Percentiles rank a stretch among this genome's conserved stretches.
phyloP scores from a whole-genome alignment of 2,329 filamentous ascomycete species.

The Canariomyces notabilis region DNA sequence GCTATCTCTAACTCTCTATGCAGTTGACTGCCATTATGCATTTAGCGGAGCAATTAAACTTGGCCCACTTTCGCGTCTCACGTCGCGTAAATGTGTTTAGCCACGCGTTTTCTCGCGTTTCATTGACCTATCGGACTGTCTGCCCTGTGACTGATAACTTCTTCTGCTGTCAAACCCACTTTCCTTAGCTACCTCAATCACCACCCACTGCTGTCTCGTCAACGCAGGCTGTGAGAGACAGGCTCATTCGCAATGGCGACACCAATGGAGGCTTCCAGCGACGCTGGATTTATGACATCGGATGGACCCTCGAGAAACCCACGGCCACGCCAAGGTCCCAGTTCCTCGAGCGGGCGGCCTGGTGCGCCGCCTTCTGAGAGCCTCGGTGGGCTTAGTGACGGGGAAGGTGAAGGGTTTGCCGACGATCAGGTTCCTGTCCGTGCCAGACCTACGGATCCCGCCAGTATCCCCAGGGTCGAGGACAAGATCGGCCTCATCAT shows the following conservation, averaged over 20 bases:
- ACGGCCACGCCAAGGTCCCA: slow-evolving; percentile 40
- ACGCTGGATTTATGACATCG: slow-evolving; percentile 53
- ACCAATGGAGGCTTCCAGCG: slow-evolving; percentile 50
- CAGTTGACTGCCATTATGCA: slow-evolving; percentile 1
- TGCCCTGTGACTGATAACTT: neutral
- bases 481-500: slow-evolving; percentile 71
- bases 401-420: slow-evolving; percentile 57
- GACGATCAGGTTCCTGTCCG: slow-evolving; percentile 58
- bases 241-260: slow-evolving; percentile 20
- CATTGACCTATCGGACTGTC: slow-evolving; percentile 16
- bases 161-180: neutral
- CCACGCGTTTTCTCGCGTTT: slow-evolving; percentile 27
- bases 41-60: slow-evolving; percentile 21
- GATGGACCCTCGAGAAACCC: slow-evolving; percentile 47
- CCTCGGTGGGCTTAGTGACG: slow-evolving; percentile 54
- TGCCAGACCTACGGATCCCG: slow-evolving; percentile 42
- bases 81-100: slow-evolving; percentile 14
- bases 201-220: slow-evolving; percentile 3
- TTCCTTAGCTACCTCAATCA: neutral
- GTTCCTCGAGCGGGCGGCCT: slow-evolving; percentile 50
- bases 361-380: slow-evolving; percentile 60
- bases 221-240: slow-evolving; percentile 4
- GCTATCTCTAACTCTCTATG: no score
- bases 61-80: slow-evolving; percentile 16
- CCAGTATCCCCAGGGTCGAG: slow-evolving; percentile 64